phyloP scores from a whole-genome alignment of 106 monocot species.

The Dioscorea dumetorum region DNA sequence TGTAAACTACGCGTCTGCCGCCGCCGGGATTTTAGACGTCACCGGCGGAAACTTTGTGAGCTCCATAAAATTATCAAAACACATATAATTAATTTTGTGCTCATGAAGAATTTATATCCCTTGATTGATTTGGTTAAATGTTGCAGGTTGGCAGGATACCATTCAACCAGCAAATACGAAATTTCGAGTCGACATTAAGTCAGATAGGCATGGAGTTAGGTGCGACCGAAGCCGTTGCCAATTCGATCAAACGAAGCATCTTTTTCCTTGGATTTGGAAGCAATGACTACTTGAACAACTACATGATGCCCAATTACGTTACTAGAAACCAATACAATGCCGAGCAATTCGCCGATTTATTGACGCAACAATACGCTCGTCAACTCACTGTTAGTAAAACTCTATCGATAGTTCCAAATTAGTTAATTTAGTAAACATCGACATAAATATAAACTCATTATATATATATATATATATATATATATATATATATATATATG shows the following conservation, averaged over 20 bases:
- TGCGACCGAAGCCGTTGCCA: background rate
- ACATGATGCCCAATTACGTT: constrained; percentile 28
- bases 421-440: no score
- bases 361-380: constrained; percentile 15
- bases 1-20: constrained; percentile 91
- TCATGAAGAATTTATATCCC: background rate
- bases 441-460: no score
- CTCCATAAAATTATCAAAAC: background rate
- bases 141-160: constrained; percentile 32
- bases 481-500: no score
- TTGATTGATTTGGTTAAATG: background rate
- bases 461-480: no score
- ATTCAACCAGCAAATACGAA: constrained; percentile 38
- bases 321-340: constrained; percentile 19
- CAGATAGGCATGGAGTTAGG: constrained; percentile 14
- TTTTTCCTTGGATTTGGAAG: constrained; percentile 39
- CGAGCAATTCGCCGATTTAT: constrained; percentile 29
- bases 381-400: constrained; percentile 28
- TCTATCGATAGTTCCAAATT: no score
- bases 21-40: constrained; percentile 83
- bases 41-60: constrained; percentile 85
- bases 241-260: constrained; percentile 15
- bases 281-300: constrained; percentile 54
- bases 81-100: no score
- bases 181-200: constrained; percentile 26